phyloP scores from a whole-genome alignment of 164 flowering plant genomes.

The Vitis cinerea region DNA sequence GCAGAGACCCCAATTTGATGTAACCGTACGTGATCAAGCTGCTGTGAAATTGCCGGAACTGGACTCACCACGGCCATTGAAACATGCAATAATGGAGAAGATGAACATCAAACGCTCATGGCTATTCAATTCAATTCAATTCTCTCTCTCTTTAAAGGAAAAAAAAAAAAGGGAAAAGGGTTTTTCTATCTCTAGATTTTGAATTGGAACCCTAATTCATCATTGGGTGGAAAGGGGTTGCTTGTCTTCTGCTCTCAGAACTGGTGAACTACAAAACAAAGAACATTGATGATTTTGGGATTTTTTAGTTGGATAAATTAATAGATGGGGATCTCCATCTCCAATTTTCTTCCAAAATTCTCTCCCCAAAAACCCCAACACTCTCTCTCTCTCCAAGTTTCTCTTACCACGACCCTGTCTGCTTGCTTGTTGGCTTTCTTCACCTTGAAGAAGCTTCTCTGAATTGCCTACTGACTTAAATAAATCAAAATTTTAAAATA shows the following conservation, averaged over 20 bases:
- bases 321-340: not conserved
- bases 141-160: too few relatives aligned
- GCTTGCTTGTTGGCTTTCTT: not conserved
- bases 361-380: not conserved
- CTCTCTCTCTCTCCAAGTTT: not conserved
- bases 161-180: too few relatives aligned
- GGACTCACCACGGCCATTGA: slow-evolving; percentile 36
- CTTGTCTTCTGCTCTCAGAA: not conserved
- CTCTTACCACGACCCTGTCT: not conserved
- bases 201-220: too few relatives aligned
- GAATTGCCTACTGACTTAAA: not conserved
- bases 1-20: slow-evolving; percentile 7
- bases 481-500: too few relatives aligned
- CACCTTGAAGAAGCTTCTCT: not conserved
- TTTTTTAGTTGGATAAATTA: too few relatives aligned
- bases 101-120: too few relatives aligned
- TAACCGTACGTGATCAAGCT: not conserved
- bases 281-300: too few relatives aligned
- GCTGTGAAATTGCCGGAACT: slow-evolving; percentile 8
- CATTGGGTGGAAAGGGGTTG: not conserved
- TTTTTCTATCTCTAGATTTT: not conserved
- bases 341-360: not conserved
- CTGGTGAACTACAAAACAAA: too few relatives aligned
- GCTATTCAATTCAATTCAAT: too few relatives aligned
- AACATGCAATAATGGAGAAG: not conserved